Evolutionary conservation across 2,329 filamentous ascomycete genomes (phyloP), one percentile per base, ranked within the genome.

Genomic region (Zasmidium angulare): DNA sequence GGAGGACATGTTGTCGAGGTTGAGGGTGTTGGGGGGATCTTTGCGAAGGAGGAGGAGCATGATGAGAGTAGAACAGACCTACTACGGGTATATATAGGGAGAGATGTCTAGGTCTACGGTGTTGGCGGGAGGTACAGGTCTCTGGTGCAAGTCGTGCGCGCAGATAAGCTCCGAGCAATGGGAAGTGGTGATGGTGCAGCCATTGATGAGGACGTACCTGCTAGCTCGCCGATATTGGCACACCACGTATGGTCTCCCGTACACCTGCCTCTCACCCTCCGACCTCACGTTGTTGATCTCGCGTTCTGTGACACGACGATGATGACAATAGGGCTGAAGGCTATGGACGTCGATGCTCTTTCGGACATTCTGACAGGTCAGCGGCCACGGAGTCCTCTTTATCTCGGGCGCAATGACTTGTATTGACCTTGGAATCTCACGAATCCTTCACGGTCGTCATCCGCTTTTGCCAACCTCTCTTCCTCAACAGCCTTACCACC

Each of bases 31-130:
- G 19, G 17, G 26, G 14, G 50, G 52, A 20, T 66, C 40, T 55
- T 62, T 66, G 52, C 57, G 62, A n/a, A 63, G 23, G 50, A 59
- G 55, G 3, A 62, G 40, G 36, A 64, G 62, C 62, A 66, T 66
- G 50, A 24, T 59, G 23, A 11, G 47, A 36, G 36, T 26, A 9
- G 26, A 47, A 21, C 24, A 14, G 7, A 54, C 22, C 21, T 36
- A 52, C 22, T 20, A 26, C 19, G 20, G 26, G 50, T 46, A 21
- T 20, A 46, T 26, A 11, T 1, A 26, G 23, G 29, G 17, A 40
- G 47, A 19, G 2, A 36, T 2, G 31, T n/a, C n/a, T n/a, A n/a
- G 53, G 2, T 21, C 17, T 36, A 23, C 20, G 46, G 29, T 31
- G 19, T 19, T 50, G 11, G 6, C 11, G 26, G 26, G 26, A 29